A percentile compares a stretch with the other conserved stretches of the same genome.
phyloP scores from a whole-genome alignment of 345 rosid genomes.

The Laguncularia racemosa region DNA sequence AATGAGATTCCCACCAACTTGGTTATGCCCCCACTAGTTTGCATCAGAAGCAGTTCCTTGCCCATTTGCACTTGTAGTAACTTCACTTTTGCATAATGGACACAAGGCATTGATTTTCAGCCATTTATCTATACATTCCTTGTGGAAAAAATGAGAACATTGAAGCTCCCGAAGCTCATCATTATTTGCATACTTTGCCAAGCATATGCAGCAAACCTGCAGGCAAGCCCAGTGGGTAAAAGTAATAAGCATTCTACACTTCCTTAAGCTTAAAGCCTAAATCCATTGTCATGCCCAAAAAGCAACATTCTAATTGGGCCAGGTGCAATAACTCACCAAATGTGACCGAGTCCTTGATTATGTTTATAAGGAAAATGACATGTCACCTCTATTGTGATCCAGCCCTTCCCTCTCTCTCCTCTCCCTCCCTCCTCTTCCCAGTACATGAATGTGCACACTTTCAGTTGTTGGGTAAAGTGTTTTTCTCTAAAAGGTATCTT shows the following conservation, averaged over 20 bases:
- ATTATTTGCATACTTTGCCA: slow-evolving; percentile 86
- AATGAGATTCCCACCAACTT: not conserved
- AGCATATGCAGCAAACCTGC: slow-evolving; percentile 94
- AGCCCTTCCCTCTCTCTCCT: no score
- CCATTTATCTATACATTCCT: slow-evolving; percentile 97
- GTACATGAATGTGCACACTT: no score
- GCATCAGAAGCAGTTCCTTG: slow-evolving; percentile 16
- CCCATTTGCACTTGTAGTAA: slow-evolving; percentile 45
- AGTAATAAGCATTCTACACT: not conserved
- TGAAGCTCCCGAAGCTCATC: slow-evolving; percentile 93
- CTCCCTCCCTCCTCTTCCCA: no score
- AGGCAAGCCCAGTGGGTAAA: not conserved
- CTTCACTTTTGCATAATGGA: slow-evolving; percentile 92
- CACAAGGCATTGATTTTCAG: slow-evolving; percentile 87
- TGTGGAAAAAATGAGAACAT: slow-evolving; percentile 85
- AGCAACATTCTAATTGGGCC: no score
- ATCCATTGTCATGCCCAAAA: no score
- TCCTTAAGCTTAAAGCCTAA: no score
- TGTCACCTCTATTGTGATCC: no score
- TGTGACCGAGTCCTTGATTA: no score
- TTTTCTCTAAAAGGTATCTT: no score
- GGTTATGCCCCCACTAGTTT: not conserved
- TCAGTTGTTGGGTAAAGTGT: no score
- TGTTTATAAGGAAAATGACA: no score
- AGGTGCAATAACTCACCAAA: no score